Evolutionary conservation across 2,329 filamentous ascomycete species (phyloP).

Genomic region (Paraconiothyrium brasiliense): DNA sequence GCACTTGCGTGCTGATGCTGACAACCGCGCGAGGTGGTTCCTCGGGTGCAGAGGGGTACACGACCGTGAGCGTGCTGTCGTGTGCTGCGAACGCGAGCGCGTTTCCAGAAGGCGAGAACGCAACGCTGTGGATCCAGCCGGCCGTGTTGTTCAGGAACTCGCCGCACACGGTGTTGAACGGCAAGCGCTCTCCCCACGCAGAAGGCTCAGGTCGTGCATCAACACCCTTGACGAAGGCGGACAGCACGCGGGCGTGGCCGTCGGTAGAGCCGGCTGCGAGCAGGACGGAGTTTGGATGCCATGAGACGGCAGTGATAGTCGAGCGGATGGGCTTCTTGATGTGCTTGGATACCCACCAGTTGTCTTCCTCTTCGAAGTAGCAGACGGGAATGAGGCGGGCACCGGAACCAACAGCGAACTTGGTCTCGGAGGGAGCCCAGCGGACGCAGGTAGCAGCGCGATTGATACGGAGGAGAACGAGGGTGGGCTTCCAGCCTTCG

Average conservation of each 20-base stretch:
- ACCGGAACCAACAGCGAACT: constrained; percentile 96
- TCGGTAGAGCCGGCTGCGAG: constrained; percentile 96
- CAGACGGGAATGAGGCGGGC: constrained; percentile 95
- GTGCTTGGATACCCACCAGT: constrained; percentile 99
- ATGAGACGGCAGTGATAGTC: constrained; percentile 92
- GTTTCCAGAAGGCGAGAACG: constrained; percentile 91
- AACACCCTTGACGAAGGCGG: constrained; percentile 93
- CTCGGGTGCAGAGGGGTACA: constrained; percentile 91
- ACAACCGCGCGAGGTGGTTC: constrained; percentile 91
- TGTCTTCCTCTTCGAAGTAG: constrained; percentile 99
- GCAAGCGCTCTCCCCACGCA: constrained; percentile 92
- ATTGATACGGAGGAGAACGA: constrained; percentile 96
- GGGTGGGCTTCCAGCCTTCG: constrained; percentile 92
- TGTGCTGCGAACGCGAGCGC: constrained; percentile 94
- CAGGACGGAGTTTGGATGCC: constrained; percentile 97
- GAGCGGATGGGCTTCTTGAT: constrained; percentile 98
- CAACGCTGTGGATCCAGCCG: constrained; percentile 93
- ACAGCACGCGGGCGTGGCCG: constrained; percentile 93
- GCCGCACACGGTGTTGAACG: constrained; percentile 98
- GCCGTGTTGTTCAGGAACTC: constrained; percentile 96
- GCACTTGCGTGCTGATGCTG: constrained; percentile 85
- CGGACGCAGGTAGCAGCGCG: constrained; percentile 95
- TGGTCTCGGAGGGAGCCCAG: constrained; percentile 96
- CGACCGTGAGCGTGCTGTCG: constrained; percentile 95
- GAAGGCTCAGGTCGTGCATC: constrained; percentile 85